Base-by-base conservation (phyloP, 805 yeast species). In the Kazachstania africana region DNA sequence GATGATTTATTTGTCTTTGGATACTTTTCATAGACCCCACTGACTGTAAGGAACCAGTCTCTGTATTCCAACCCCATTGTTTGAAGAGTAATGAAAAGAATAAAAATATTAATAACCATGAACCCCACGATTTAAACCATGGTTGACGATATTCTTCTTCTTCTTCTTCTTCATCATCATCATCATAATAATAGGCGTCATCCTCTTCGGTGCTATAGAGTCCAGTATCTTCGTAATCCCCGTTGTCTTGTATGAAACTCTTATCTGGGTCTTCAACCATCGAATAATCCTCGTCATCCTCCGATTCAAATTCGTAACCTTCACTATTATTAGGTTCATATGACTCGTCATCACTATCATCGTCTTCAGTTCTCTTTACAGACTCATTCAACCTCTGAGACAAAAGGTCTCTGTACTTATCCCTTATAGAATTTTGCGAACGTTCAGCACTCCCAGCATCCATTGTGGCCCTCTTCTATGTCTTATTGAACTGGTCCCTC, bases 1-100 rank as follows among this genome's bases (percentile, higher is more conserved):
- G 29, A 32, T 48, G 46, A 34, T 51, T 51, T 10, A 54, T 39
- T 31, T 54, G 58, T 16, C 45, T 45, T 33, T 52, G 53, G 12
- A 39, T 22, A 26, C 27, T 39, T 2, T 31, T 28, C 8, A 39
- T 16, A 5, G 49, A 32, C 3, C 32, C 36, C 13, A 25, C 12
- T 12, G 21, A 25, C 19, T 17, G 27, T 18, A 24, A 25, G 5
- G 24, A 12, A 16, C 30, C 28, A 6, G 38, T 30, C 29, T 34
- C 34, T n/a, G 33, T 25, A 16, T 35, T n/a, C n/a, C n/a, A n/a
- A n/a, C n/a, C n/a, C n/a, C n/a, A n/a, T n/a, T n/a, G n/a, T n/a
- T n/a, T n/a, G n/a, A n/a, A n/a, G n/a, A n/a, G n/a, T n/a, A n/a
- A n/a, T n/a, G n/a, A 19, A 19, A 8, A 19, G 22, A 19, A 8